Conservation (phyloP, 202 grass and related monocot species). For the Panicum hallii region DNA sequence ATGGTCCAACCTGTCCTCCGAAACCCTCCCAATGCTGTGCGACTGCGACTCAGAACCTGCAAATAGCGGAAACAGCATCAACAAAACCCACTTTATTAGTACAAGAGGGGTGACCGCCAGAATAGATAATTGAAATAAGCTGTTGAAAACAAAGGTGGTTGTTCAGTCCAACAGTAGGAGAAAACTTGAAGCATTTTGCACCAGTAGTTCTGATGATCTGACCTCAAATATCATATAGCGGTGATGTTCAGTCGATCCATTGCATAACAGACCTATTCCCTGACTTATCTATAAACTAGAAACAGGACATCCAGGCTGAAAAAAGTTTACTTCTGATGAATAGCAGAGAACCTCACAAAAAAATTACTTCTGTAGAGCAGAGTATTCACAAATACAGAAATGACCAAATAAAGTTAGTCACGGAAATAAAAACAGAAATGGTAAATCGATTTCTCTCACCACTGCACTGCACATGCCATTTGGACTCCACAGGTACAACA, state of each 20-base stretch:
- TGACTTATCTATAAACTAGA: neutral
- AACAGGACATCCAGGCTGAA: neutral
- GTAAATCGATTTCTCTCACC: neutral
- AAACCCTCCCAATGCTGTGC: conserved; percentile 21
- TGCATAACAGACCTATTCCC: neutral
- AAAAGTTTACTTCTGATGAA: neutral
- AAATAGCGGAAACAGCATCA: conserved; percentile 27
- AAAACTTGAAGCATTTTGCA: neutral
- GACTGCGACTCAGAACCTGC: conserved; percentile 43
- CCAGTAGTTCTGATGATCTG: conserved; percentile 4
- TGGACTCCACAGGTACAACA: neutral
- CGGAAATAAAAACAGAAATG: neutral
- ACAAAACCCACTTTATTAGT: neutral
- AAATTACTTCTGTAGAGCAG: conserved; percentile 17
- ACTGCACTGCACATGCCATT: neutral
- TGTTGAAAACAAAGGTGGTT: conserved; percentile 14
- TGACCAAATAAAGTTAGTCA: neutral
- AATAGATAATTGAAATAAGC: conserved; percentile 17
- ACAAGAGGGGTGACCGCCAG: conserved; percentile 9
- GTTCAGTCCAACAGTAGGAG: neutral
- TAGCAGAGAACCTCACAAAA: neutral
- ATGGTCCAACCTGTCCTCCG: conserved; percentile 21
- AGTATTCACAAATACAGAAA: conserved; percentile 26
- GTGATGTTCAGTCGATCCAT: conserved; percentile 21
- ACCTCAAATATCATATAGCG: neutral